Evolutionary conservation across 768 basidiomycete genomes (phyloP), one percentile per base, ranked within the genome.

Genomic region (Saitozyma podzolica): DNA sequence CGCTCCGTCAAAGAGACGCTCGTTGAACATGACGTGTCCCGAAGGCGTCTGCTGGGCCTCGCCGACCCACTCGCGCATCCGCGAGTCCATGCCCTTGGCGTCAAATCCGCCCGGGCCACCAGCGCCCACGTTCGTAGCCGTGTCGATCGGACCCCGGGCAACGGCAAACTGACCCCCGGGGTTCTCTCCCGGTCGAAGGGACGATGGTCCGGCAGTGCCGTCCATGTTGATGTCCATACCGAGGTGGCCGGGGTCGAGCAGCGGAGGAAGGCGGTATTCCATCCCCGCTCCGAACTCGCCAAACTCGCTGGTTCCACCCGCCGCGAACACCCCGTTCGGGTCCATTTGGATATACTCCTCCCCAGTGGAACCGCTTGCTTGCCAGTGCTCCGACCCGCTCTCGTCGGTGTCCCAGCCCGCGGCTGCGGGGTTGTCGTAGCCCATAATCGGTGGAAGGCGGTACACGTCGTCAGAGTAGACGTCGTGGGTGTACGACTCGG

Each of bases 11-110:
- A 76, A 76, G 49, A 76, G 52, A 16, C 68, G 56, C 47, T 76
- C 75, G 49, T 70, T 68, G 62, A 76, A 76, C n/a, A 66, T 43
- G 37, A 76, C 72, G 58, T 76, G 75, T 37, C 66, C 68, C 9
- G 66, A 68, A 6, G 75, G 75, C 4, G 71, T 71, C 42, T 71
- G 69, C 56, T 70, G 71, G 9, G 62, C 65, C 14, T 63, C 68
- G 29, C 29, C n/a, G 11, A 57, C 50, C 65, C 62, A 69, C 9
- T 63, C 64, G 39, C 61, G 20, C 29, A 29, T 29, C 29, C 50
- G n/a, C 17, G 50, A 51, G 39, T 54, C 51, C 9, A 53, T 42
- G 5, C 51, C 59, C 40, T 40, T 50, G 40, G 29, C 45, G 43
- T 51, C 59, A 5, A 29, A 29, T 29, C 29, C 29, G 29, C 29